These are phyloP conservation scores for Sclerotinia minor DNA, from an alignment of 2,329 filamentous ascomycete genomes.

Conservation along the genomic window DNA sequence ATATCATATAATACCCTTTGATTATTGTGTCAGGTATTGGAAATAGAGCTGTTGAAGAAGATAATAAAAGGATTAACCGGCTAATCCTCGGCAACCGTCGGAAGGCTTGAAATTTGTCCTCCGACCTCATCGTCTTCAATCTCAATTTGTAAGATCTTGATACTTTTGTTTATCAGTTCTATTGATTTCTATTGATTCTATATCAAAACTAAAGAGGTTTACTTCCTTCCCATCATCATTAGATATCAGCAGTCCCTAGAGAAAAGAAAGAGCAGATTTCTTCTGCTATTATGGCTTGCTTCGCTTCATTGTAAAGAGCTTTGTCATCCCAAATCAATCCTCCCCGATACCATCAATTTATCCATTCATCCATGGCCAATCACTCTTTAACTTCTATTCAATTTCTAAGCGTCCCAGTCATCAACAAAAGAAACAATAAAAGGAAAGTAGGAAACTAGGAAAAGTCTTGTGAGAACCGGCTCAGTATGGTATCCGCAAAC, in stretches of 20 bases:
- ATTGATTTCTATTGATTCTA: neutral
- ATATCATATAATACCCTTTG: neutral
- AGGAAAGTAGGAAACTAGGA: no score
- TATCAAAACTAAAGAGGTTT: neutral
- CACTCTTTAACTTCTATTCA: neutral
- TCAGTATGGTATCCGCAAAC: neutral
- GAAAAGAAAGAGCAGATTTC: neutral
- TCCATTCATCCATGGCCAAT: conserved; percentile 44
- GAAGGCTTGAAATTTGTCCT: neutral
- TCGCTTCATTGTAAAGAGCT: neutral
- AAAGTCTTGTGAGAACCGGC: neutral
- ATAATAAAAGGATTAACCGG: neutral
- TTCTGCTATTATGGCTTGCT: neutral
- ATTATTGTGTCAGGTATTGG: neutral
- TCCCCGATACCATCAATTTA: neutral
- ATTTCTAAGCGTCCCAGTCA: neutral
- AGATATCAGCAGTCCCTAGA: neutral
- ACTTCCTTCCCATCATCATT: neutral
- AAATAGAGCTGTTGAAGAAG: neutral
- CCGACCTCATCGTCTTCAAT: conserved; percentile 1
- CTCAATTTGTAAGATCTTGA: neutral
- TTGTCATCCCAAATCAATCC: neutral
- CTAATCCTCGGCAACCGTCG: conserved; percentile 7
- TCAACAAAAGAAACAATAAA: neutral
- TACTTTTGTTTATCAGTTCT: neutral